Evolutionary conservation across 176 grass and related monocot genomes (phyloP).

Genomic region (Rhynchospora breviuscula): DNA sequence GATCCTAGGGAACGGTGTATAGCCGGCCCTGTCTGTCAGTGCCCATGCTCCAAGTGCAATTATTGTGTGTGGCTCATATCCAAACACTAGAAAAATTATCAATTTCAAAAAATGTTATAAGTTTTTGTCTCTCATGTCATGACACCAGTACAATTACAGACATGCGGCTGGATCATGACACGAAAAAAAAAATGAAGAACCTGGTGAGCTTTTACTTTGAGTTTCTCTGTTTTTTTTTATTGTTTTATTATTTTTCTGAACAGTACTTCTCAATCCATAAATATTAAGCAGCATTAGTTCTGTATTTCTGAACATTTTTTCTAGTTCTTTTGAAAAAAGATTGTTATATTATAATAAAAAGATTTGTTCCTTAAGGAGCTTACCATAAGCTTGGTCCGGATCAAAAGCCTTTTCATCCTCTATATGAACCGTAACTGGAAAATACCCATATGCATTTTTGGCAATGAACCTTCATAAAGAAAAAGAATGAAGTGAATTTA

Average conservation of each 20-base stretch:
- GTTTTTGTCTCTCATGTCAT: background rate
- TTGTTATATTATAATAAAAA: background rate
- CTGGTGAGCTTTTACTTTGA: background rate
- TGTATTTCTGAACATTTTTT: background rate
- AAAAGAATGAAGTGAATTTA: background rate
- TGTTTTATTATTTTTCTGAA: background rate
- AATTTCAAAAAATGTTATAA: background rate
- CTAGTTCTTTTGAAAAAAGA: background rate
- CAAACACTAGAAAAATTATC: constrained; percentile 52
- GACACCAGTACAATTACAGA: background rate
- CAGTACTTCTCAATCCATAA: background rate
- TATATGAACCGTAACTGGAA: constrained; percentile 68
- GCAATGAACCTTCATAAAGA: constrained; percentile 49
- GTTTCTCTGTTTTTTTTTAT: background rate
- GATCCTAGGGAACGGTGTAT: constrained; percentile 53
- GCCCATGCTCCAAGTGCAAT: constrained; percentile 43
- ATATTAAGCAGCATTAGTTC: background rate
- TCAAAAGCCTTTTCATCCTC: constrained; percentile 72
- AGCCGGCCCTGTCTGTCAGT: constrained; percentile 49
- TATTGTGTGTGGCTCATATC: constrained; percentile 83
- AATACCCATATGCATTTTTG: constrained; percentile 71
- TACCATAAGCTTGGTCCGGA: constrained; percentile 62
- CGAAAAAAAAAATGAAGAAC: background rate
- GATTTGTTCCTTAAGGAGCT: background rate
- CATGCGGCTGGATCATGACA: too few relatives aligned